Evolutionary conservation across 345 rosid genomes (phyloP).

Genomic region (Syzygium grande): DNA sequence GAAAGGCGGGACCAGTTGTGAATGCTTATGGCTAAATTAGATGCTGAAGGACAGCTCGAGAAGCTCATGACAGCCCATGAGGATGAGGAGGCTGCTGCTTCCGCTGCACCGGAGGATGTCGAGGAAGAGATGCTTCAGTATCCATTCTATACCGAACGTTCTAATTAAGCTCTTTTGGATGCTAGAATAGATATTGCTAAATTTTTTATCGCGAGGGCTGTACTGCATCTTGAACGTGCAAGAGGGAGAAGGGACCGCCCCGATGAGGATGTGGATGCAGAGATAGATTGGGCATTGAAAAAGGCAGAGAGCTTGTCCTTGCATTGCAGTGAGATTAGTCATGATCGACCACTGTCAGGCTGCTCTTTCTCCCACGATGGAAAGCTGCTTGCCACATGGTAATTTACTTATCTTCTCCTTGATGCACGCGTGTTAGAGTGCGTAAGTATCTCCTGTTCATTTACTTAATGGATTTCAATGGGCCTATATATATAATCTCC

Average conservation of each 20-base stretch:
- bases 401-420: conserved; percentile 3
- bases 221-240: conserved; percentile 57
- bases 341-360: conserved; percentile 83
- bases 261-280: conserved; percentile 86
- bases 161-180: conserved; percentile 56
- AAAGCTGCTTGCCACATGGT: conserved; percentile 84
- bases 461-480: neutral
- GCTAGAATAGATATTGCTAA: conserved; percentile 78
- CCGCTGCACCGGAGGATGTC: conserved; percentile 35
- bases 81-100: conserved; percentile 60
- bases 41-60: conserved; percentile 72
- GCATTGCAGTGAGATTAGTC: conserved; percentile 80
- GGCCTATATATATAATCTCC: neutral
- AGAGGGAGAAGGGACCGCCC: conserved; percentile 76
- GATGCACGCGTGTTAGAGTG: neutral
- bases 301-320: conserved; percentile 61
- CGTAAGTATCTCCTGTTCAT: neutral
- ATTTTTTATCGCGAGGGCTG: conserved; percentile 58
- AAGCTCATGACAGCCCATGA: conserved; percentile 79
- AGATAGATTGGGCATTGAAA: conserved; percentile 63
- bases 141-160: conserved; percentile 82
- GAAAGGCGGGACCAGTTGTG: conserved; percentile 87
- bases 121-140: conserved; percentile 61
- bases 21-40: conserved; percentile 80
- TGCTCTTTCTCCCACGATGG: conserved; percentile 87